phyloP scores from a whole-genome alignment of 169 alveolate genomes.

The Cryptosporidium ryanae region DNA sequence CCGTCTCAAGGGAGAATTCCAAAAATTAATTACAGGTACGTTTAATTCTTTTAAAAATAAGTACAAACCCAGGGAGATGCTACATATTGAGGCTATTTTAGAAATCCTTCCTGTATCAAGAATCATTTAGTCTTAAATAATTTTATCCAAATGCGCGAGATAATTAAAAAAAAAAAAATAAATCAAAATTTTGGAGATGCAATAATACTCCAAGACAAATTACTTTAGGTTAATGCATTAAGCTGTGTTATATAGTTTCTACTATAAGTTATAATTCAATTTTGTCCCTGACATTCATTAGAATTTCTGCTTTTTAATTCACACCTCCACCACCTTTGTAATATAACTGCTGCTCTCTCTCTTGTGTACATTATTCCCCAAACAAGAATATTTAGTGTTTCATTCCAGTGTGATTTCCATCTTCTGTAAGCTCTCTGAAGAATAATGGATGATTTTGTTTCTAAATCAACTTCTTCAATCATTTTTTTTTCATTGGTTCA shows the following conservation, averaged over 20 bases:
- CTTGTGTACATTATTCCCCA: constrained; percentile 73
- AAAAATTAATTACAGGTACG: not conserved
- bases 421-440: constrained; percentile 63
- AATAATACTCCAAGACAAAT: not conserved
- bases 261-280: not conserved
- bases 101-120: not conserved
- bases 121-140: not conserved
- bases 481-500: not conserved
- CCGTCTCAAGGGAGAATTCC: not conserved
- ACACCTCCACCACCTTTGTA: constrained; percentile 69
- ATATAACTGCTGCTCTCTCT: constrained; percentile 63
- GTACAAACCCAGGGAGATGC: constrained; percentile 12
- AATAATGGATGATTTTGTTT: constrained; percentile 40
- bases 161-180: too few relatives aligned
- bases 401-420: constrained; percentile 70
- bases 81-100: constrained; percentile 18
- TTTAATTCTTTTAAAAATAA: constrained; percentile 3
- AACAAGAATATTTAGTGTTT: constrained; percentile 42
- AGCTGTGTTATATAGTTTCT: not conserved
- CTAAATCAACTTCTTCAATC: constrained; percentile 3
- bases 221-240: not conserved
- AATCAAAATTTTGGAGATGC: too few relatives aligned
- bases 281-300: not conserved
- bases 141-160: not conserved
- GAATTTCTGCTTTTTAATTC: not conserved